A percentile compares a stretch with the other conserved stretches of the same genome.
Conservation (phyloP, 148 eudicot species). For the Vaccinium corymbosum region DNA sequence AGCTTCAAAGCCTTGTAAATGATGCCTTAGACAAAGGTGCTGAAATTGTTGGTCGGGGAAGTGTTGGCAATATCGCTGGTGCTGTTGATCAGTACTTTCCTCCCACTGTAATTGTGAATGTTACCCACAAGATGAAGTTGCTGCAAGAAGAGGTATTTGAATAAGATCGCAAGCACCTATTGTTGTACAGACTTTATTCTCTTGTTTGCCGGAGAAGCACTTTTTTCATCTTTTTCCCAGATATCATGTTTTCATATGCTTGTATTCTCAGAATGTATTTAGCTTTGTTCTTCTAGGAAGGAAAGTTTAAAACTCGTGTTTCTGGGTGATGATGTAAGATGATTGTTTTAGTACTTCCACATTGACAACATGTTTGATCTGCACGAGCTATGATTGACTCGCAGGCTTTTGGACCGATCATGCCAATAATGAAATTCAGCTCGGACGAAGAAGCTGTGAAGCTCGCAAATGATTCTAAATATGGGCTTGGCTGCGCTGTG, state of each 20-base stretch:
- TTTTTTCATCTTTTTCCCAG: neutral
- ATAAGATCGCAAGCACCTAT: constrained; percentile 5
- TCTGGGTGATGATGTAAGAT: neutral
- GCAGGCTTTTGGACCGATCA: constrained; percentile 97
- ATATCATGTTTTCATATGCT: neutral
- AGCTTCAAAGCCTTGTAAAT: constrained; percentile 83
- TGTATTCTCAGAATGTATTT: neutral
- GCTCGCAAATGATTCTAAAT: constrained; percentile 94
- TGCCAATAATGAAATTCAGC: constrained; percentile 91
- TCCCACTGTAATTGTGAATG: constrained; percentile 79
- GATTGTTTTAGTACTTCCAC: neutral
- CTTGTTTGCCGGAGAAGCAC: neutral
- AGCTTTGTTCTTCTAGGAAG: neutral
- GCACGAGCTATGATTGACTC: neutral
- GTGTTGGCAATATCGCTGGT: constrained; percentile 87
- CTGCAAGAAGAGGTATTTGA: constrained; percentile 93
- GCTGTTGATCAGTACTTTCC: constrained; percentile 99
- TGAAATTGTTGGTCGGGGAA: constrained; percentile 85
- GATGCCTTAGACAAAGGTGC: constrained; percentile 98
- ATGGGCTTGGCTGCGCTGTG: constrained; percentile 98
- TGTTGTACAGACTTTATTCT: neutral
- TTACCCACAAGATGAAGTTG: constrained; percentile 86
- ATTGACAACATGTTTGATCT: neutral
- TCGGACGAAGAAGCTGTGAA: constrained; percentile 83
- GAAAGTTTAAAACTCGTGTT: neutral